These are phyloP conservation scores for Candida arabinofermentans DNA, from an alignment of 805 yeast genomes.

Conservation along the genomic window DNA sequence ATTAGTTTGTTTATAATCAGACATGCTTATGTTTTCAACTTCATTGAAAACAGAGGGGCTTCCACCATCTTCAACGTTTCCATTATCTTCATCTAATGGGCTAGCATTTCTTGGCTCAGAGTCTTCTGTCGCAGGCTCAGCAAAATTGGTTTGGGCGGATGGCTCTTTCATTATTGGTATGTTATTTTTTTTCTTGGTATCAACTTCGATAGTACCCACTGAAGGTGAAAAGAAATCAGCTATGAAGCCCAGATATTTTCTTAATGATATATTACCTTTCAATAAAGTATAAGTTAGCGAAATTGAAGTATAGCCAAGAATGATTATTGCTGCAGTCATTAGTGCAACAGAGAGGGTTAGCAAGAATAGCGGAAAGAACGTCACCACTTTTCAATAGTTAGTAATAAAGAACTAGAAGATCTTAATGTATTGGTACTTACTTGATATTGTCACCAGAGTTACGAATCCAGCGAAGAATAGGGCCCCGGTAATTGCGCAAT, in stretches of 20 bases:
- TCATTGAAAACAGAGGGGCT: not conserved
- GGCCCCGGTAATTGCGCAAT: no score
- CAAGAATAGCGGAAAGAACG: slow-evolving; percentile 23
- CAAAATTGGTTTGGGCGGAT: not conserved
- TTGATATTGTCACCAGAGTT: no score
- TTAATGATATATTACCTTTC: slow-evolving; percentile 11
- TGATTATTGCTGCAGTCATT: slow-evolving; percentile 5
- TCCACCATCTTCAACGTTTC: not conserved
- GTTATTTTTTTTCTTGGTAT: slow-evolving; percentile 2
- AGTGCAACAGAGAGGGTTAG: slow-evolving; percentile 13
- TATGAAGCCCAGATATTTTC: slow-evolving; percentile 18
- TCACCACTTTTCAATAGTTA: slow-evolving; percentile 22
- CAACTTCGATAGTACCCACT: slow-evolving; percentile 26
- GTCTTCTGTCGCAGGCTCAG: no score
- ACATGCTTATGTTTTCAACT: no score
- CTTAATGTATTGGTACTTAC: no score
- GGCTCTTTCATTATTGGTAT: not conserved
- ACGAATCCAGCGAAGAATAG: no score
- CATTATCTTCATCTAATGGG: no score
- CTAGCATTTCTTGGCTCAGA: no score
- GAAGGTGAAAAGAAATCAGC: slow-evolving; percentile 34
- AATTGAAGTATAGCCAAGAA: slow-evolving; percentile 6
- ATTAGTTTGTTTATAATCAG: no score
- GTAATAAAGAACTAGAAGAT: no score
- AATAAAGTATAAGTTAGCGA: slow-evolving; percentile 6